phyloP scores from a whole-genome alignment of 2,329 filamentous ascomycete species.

The Botrytis squamosa region DNA sequence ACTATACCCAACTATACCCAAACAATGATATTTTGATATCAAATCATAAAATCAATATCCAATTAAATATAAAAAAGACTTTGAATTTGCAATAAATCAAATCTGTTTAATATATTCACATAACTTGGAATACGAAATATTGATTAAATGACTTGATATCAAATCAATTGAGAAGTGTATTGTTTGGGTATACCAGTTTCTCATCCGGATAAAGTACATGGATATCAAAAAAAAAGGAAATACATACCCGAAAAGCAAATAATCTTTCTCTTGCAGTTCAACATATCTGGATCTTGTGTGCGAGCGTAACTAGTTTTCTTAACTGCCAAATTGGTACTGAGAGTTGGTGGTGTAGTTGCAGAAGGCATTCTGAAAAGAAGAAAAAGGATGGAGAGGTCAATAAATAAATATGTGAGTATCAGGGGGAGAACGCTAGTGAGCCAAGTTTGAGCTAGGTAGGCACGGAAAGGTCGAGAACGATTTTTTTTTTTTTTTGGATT shows the following conservation, averaged over 20 bases:
- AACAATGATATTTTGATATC: background rate
- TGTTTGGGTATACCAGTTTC: background rate
- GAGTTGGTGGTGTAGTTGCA: conserved; percentile 41
- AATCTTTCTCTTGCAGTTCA: conserved; percentile 53
- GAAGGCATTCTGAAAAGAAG: conserved; percentile 41
- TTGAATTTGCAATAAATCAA: background rate
- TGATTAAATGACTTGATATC: background rate
- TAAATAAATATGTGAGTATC: background rate
- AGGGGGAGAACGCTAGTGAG: background rate
- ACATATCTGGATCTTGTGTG: conserved; percentile 32
- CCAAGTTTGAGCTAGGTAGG: background rate
- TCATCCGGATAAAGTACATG: background rate
- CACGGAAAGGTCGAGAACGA: background rate
- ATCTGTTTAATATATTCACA: background rate
- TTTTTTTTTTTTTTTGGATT: too few relatives aligned
- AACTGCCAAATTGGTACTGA: conserved; percentile 32
- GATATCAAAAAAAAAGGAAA: conserved; percentile 7
- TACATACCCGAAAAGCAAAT: conserved; percentile 56
- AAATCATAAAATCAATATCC: background rate
- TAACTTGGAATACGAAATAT: background rate
- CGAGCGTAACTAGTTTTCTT: conserved; percentile 33
- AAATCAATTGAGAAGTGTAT: background rate
- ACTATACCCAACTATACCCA: background rate
- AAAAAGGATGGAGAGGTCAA: background rate
- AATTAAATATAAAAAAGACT: background rate